phyloP scores from a whole-genome alignment of 1,284 basidiomycete genomes.

The Ceratobasidium sp. region DNA sequence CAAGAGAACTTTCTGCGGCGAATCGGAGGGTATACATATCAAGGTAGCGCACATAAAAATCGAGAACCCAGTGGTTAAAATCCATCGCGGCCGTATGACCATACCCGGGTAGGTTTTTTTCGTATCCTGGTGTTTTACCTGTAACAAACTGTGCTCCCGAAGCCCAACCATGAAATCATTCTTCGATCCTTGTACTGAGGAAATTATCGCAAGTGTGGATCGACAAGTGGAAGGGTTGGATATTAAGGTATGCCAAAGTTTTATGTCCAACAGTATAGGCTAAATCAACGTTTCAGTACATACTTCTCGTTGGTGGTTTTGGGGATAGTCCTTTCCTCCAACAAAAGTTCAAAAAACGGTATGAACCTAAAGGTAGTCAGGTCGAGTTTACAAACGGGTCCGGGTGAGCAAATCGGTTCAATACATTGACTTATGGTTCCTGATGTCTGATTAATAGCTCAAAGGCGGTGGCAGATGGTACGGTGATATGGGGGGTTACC shows the following conservation, averaged over 20 bases:
- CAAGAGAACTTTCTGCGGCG: conserved; percentile 20
- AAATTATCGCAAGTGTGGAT: conserved; percentile 23
- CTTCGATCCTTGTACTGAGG: conserved; percentile 19
- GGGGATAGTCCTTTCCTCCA: conserved; percentile 27
- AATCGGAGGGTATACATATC: neutral
- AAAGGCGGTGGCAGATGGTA: neutral
- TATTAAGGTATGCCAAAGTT: conserved; percentile 10
- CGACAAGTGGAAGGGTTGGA: conserved; percentile 16
- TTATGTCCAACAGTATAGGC: neutral
- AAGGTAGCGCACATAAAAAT: neutral
- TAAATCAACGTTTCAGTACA: neutral
- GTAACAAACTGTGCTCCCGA: too few relatives aligned
- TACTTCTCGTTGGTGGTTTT: conserved; percentile 28
- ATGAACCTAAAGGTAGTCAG: neutral
- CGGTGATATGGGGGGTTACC: neutral
- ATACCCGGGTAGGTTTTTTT: conserved; percentile 9
- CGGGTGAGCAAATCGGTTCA: conserved; percentile 6
- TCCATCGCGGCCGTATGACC: conserved; percentile 12
- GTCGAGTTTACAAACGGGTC: neutral
- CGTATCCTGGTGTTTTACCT: neutral
- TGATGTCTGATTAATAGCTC: neutral
- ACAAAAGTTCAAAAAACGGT: conserved; percentile 9
- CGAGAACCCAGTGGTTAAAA: conserved; percentile 1
- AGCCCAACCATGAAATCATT: conserved; percentile 31
- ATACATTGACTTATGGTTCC: neutral